These are phyloP conservation scores for Centrapalus pauciflorus DNA, from an alignment of 129 eudicot species.

Conservation along the genomic window DNA sequence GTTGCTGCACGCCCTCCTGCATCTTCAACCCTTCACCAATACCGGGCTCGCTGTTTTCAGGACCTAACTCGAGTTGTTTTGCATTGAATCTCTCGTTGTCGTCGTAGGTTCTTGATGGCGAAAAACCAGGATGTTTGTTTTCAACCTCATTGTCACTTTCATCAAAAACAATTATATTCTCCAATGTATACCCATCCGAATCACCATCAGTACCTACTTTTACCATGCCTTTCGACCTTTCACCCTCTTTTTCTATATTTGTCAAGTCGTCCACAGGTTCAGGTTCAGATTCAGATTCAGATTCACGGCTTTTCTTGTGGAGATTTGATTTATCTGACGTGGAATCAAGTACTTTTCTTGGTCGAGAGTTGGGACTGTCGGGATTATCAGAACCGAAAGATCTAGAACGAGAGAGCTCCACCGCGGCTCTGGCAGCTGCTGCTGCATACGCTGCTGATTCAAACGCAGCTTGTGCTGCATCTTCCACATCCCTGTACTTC, in stretches of 20 bases:
- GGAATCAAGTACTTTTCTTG: conserved; percentile 14
- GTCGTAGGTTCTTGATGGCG: background rate
- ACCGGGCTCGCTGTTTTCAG: background rate
- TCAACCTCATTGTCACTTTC: conserved; percentile 38
- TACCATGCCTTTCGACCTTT: background rate
- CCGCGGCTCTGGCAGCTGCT: conserved; percentile 83
- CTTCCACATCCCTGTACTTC: conserved; percentile 63
- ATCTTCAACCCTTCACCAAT: conserved; percentile 6
- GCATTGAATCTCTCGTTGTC: background rate
- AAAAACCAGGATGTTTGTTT: background rate
- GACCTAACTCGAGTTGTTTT: background rate
- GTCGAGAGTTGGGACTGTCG: conserved; percentile 22
- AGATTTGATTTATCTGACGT: conserved; percentile 1
- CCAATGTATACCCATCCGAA: conserved; percentile 11
- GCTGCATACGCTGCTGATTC: conserved; percentile 87
- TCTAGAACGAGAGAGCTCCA: conserved; percentile 63
- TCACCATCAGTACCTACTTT: conserved; percentile 22
- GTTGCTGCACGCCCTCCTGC: conserved; percentile 13
- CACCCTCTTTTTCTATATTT: conserved; percentile 4
- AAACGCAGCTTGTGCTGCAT: conserved; percentile 92
- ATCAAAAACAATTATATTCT: conserved; percentile 32
- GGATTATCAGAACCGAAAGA: conserved; percentile 52
- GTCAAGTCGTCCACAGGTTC: conserved; percentile 27
- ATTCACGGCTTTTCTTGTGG: background rate
- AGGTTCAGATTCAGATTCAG: conserved; percentile 15